Evolutionary conservation across 2,329 filamentous ascomycete species (phyloP).

Genomic region (Pseudocercospora pini-densiflorae): DNA sequence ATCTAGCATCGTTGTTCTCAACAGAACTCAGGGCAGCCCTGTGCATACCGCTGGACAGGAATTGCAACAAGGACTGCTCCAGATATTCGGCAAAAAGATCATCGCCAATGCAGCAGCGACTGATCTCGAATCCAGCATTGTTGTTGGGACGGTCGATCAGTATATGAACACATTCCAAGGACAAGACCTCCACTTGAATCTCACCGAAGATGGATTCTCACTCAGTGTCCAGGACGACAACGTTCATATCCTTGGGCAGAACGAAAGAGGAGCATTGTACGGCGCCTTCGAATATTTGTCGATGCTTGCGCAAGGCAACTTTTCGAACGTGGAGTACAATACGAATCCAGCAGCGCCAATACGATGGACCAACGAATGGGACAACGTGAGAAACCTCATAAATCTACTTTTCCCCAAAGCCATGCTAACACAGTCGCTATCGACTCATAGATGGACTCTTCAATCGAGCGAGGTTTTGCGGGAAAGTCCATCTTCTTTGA

Average conservation of each 20-base stretch:
- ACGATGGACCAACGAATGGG: slow-evolving; percentile 75
- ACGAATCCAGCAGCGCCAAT: slow-evolving; percentile 65
- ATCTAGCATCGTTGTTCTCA: slow-evolving; percentile 58
- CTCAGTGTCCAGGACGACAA: slow-evolving; percentile 54
- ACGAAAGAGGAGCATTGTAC: slow-evolving; percentile 70
- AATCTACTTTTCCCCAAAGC: background rate
- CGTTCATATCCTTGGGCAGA: slow-evolving; percentile 66
- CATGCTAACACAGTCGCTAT: background rate
- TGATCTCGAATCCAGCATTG: slow-evolving; percentile 43
- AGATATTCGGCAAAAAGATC: slow-evolving; percentile 57
- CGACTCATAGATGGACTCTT: slow-evolving; percentile 10
- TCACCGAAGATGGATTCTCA: slow-evolving; percentile 66
- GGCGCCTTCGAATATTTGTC: slow-evolving; percentile 72
- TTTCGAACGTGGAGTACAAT: slow-evolving; percentile 53
- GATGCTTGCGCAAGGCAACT: slow-evolving; percentile 64
- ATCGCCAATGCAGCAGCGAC: slow-evolving; percentile 38
- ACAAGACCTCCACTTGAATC: slow-evolving; percentile 31
- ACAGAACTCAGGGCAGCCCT: slow-evolving; percentile 54
- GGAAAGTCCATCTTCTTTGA: slow-evolving; percentile 72
- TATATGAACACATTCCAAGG: slow-evolving; percentile 44
- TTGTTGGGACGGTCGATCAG: slow-evolving; percentile 56
- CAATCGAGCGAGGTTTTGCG: slow-evolving; percentile 69
- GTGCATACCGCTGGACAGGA: slow-evolving; percentile 61
- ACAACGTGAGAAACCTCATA: slow-evolving; percentile 68
- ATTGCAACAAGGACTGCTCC: slow-evolving; percentile 60